Base-by-base conservation (phyloP, 1,284 basidiomycete species). In the Hemileia vastatrix region DNA sequence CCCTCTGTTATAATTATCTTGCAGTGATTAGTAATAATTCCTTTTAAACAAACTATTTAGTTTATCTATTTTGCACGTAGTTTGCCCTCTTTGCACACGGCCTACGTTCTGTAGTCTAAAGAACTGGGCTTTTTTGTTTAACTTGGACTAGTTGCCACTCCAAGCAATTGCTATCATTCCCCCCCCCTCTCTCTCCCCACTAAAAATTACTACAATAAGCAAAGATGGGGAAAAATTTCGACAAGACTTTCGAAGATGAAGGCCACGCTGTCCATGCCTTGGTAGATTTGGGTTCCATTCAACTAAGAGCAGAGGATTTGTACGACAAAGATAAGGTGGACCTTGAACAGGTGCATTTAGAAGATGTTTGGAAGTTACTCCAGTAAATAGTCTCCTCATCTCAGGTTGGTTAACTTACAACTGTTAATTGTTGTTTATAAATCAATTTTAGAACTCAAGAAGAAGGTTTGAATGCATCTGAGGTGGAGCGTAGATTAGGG, bases 321-420 rank as follows among this genome's bases (percentile, higher is more conserved):
- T 95, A 94, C 78, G 89, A 94, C 80, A 95, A 94, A 81, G 91
- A 96, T 80, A 97, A 97, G 82, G 93, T 97, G 78, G 93, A 97
- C 79, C 83, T 97, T 63, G 93, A 96, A 81, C 93, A 90, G 54
- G 86, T 97, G 75, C 88, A 91, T 72, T 88, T 97, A 77, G 91
- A 94, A 70, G 92, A 96, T 75, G 91, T 96, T 78, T 93, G 94
- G 83, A 90, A 86, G 68, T 86, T 97, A 66, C 85, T 97, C 59
- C 92, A 96, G 79, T 93, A 84, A 72, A 81, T 82, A 15, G 43
- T 27, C 23, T 15, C 40, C 2, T 27, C 21, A 18, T 62, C 19
- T 27, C 9, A 27, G 19, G 3, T 15, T 44, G 49, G 8, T 24
- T 47, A n/a, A 31, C 36, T 31, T 40, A 56, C 9, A 6, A 19